Evolutionary conservation across 2,329 filamentous ascomycete genomes (phyloP).

Genomic region (Epichloe brachyelytri): DNA sequence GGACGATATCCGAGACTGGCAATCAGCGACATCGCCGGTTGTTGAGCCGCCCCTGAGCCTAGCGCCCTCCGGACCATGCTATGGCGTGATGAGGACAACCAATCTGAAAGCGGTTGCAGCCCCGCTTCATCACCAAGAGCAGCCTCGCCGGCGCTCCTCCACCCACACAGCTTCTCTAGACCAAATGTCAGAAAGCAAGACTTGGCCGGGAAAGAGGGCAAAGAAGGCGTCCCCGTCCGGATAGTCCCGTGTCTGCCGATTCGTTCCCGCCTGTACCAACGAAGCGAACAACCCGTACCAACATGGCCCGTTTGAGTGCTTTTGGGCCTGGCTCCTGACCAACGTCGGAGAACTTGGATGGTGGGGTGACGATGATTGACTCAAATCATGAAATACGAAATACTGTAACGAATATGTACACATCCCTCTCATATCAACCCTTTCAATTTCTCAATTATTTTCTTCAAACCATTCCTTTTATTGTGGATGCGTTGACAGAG

Average conservation of each 20-base stretch:
- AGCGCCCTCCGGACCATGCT: not conserved
- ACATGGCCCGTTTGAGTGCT: slow-evolving; percentile 26
- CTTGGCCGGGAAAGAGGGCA: slow-evolving; percentile 6
- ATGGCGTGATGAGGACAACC: not conserved
- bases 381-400: not conserved
- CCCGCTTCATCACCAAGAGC: slow-evolving; percentile 6
- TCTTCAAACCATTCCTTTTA: not conserved
- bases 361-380: slow-evolving; percentile 29
- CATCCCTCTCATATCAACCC: not conserved
- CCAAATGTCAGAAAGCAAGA: not conserved
- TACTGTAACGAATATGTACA: not conserved
- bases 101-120: not conserved
- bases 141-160: slow-evolving; percentile 6
- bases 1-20: slow-evolving; percentile 26
- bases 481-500: not conserved
- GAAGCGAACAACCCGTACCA: slow-evolving; percentile 16
- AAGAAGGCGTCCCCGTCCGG: slow-evolving; percentile 23
- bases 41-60: not conserved
- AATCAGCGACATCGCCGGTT: slow-evolving; percentile 8
- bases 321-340: slow-evolving; percentile 15
- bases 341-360: slow-evolving; percentile 18
- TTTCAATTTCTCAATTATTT: not conserved
- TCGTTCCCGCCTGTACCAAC: slow-evolving; percentile 15
- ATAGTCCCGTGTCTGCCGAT: slow-evolving; percentile 26
- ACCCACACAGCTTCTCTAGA: slow-evolving; percentile 3